Base-by-base conservation (phyloP, 805 yeast genomes). In the Metschnikowia bowlesiae region DNA sequence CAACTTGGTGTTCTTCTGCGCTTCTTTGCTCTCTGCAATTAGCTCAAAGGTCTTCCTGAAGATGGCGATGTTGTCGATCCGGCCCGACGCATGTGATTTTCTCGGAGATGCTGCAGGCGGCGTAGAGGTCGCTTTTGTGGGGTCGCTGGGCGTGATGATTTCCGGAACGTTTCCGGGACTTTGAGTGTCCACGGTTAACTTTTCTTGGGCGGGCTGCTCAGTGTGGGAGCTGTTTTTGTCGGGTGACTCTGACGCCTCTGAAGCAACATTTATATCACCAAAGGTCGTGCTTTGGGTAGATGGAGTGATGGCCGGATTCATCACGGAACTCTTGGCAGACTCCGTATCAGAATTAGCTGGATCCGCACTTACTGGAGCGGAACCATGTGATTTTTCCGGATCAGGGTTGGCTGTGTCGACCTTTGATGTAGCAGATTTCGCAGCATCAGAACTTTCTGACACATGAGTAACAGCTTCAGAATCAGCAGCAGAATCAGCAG, bases 1-100 rank as follows among this genome's bases (percentile, higher is more conserved):
- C 47, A 80, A 61, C 28, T 60, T 63, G 38, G 71, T 75, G 53
- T 78, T 72, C 58, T 78, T 79, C 58, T 78, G 80, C 43, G 83
- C 81, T 39, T 86, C 94, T 59, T 84, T 85, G 52, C 80, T 76
- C 33, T 64, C 73, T 38, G 79, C 64, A 54, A 87, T 82, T 13
- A 70, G 58, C 51, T 83, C 82, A 54, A 87, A 76, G 2, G 89
- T 81, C 48, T 76, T 75, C 55, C 76, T 80, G 57, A 86, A 61
- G 9, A 59, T 53, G 39, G 58, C 56, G 32, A 57, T 44, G 52
- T 66, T 62, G 49, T 65, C 64, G 32, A 62, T 56, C 16, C 53
- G 54, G 29, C 58, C 63, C 10, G 45, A 42, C 18, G 45, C 31
- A 16, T 42, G 38, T 1, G 45, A 42, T 18, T 14, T 42, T 18